Percentiles rank a stretch among this genome's conserved stretches.
phyloP scores from a whole-genome alignment of 2,329 filamentous ascomycete species.

The Aspergillus sp. region DNA sequence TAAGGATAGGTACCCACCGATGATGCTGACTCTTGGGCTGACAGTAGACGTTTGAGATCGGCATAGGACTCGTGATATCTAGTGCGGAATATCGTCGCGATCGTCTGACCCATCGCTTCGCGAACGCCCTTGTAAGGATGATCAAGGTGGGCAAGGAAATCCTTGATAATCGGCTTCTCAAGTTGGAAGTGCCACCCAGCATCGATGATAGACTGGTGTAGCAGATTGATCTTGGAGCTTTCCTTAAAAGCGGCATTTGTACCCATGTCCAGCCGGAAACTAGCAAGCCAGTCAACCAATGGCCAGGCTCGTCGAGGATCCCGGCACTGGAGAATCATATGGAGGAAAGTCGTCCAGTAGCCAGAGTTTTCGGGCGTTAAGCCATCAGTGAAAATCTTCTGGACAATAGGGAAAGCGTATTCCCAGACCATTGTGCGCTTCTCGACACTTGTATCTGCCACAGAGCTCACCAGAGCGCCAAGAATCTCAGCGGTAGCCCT shows the following conservation, averaged over 20 bases:
- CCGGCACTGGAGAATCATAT: constrained; percentile 82
- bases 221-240: constrained; percentile 88
- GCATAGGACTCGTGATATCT: constrained; percentile 92
- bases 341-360: constrained; percentile 94
- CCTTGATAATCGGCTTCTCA: constrained; percentile 80
- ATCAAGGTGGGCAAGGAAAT: constrained; percentile 89
- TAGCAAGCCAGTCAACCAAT: constrained; percentile 76
- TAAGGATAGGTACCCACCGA: constrained; percentile 86
- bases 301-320: constrained; percentile 88
- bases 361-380: constrained; percentile 90
- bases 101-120: constrained; percentile 87
- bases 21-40: constrained; percentile 75
- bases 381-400: constrained; percentile 84
- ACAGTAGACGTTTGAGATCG: constrained; percentile 72
- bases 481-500: constrained; percentile 93
- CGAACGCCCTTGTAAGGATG: constrained; percentile 98
- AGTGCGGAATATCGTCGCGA: constrained; percentile 85
- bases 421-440: constrained; percentile 78
- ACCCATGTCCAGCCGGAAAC: constrained; percentile 87
- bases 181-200: constrained; percentile 95
- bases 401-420: constrained; percentile 85
- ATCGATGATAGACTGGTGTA: constrained; percentile 85
- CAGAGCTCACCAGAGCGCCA: constrained; percentile 78
- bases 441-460: constrained; percentile 73
- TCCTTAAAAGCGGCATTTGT: constrained; percentile 99